These are phyloP conservation scores for Rhodamnia argentea DNA, from an alignment of 345 rosid species.

Conservation along the genomic window DNA sequence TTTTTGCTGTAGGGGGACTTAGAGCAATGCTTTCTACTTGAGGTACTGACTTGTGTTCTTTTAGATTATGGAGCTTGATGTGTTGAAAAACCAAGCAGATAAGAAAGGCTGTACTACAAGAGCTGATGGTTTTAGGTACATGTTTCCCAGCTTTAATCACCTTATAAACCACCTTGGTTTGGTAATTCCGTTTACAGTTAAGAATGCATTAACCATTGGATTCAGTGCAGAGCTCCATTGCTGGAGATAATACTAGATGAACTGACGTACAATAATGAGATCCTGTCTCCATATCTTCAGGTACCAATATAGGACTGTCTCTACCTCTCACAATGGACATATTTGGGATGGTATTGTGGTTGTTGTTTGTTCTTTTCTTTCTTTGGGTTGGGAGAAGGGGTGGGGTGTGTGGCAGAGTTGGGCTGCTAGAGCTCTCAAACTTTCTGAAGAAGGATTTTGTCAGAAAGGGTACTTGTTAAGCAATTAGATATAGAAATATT, in stretches of 20 bases:
- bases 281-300: constrained; percentile 55
- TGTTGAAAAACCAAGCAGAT: constrained; percentile 60
- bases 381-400: no score
- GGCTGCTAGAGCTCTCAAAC: not conserved
- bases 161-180: not conserved
- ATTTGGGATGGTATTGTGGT: no score
- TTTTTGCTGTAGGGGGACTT: not conserved
- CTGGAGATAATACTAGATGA: constrained; percentile 67
- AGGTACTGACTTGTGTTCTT: constrained; percentile 1
- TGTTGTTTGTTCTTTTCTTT: not conserved
- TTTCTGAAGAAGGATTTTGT: not conserved
- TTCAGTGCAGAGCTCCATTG: constrained; percentile 54
- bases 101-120: constrained; percentile 41
- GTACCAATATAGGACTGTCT: constrained; percentile 15
- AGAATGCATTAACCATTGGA: not conserved
- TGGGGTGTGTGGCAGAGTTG: no score
- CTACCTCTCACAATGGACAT: not conserved
- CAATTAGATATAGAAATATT: not conserved
- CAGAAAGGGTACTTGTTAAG: not conserved
- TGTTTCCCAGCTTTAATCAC: not conserved
- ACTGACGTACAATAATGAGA: constrained; percentile 44
- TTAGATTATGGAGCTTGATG: constrained; percentile 81
- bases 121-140: constrained; percentile 75
- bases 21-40: not conserved
- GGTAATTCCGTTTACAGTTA: not conserved